Conservation (phyloP, 805 yeast species). For the Wickerhamiella vanderwaltii region DNA sequence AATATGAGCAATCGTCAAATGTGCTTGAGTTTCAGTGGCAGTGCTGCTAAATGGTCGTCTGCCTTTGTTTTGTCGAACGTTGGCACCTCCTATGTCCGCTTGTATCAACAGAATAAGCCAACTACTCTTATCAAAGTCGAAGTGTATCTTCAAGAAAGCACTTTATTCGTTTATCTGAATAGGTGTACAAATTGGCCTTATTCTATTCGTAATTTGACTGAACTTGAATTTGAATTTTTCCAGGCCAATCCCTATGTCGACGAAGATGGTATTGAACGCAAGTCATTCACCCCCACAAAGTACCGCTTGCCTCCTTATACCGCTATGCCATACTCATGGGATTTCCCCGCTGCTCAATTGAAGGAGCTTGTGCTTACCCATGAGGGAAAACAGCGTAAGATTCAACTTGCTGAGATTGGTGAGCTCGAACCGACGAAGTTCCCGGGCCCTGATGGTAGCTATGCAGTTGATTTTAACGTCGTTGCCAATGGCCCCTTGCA, state of each 20-base stretch:
- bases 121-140: conserved; percentile 54
- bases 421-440: conserved; percentile 74
- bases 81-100: conserved; percentile 68
- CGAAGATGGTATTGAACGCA: conserved; percentile 49
- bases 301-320: conserved; percentile 78
- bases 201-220: conserved; percentile 81
- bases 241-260: conserved; percentile 66
- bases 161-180: conserved; percentile 63
- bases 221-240: conserved; percentile 71
- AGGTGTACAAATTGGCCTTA: conserved; percentile 67
- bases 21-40: conserved; percentile 32
- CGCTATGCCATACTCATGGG: conserved; percentile 98
- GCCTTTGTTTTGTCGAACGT: conserved; percentile 76
- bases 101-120: conserved; percentile 49
- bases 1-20: conserved; percentile 18
- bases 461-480: conserved; percentile 72
- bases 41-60: conserved; percentile 64
- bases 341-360: conserved; percentile 78
- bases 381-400: conserved; percentile 46
- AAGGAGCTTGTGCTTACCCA: conserved; percentile 68
- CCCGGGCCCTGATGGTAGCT: conserved; percentile 33
- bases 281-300: conserved; percentile 61
- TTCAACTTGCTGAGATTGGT: conserved; percentile 90
- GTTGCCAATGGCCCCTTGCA: conserved; percentile 95
- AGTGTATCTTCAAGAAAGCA: conserved; percentile 64